These are phyloP conservation scores for Oryza glumipatula DNA, from an alignment of 176 grass and related monocot genomes.

Conservation along the genomic window DNA sequence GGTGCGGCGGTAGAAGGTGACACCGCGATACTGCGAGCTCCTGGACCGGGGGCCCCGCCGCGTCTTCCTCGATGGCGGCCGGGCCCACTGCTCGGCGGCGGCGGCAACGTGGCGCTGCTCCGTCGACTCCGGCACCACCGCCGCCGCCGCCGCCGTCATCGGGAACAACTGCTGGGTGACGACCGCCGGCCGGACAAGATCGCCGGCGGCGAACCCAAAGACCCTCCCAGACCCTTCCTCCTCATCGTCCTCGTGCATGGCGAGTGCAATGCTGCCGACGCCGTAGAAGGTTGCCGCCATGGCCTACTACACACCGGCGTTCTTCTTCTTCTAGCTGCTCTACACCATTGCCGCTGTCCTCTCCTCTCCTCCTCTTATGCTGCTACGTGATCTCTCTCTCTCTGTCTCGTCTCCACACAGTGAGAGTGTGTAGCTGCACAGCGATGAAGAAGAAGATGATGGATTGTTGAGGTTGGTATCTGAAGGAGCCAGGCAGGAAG, in stretches of 20 bases:
- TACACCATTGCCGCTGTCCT: conserved; percentile 29
- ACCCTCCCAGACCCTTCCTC: conserved; percentile 9
- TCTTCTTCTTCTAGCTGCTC: not conserved
- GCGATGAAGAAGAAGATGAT: conserved; percentile 18
- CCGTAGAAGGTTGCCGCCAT: conserved; percentile 32
- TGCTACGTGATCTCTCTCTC: not conserved
- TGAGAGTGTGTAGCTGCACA: not conserved
- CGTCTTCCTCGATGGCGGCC: conserved; percentile 53
- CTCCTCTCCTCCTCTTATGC: conserved; percentile 22
- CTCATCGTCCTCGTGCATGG: not conserved
- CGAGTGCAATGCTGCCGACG: conserved; percentile 2
- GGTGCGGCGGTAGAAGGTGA: conserved; percentile 85
- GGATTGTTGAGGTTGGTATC: conserved; percentile 3
- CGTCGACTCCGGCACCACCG: not conserved
- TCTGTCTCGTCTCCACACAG: not conserved
- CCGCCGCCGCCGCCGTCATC: not conserved
- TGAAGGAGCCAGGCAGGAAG: not conserved
- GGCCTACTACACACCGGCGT: not conserved
- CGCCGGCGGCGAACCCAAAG: conserved; percentile 15
- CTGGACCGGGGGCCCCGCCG: conserved; percentile 67
- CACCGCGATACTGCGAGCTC: conserved; percentile 85
- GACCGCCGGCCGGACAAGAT: not conserved
- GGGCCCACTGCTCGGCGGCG: conserved; percentile 17
- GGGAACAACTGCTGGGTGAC: conserved; percentile 76
- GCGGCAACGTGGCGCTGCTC: not conserved